Evolutionary conservation across 345 rosid species (phyloP), one percentile per base, ranked within the genome.

Genomic region (Arabis alpina): DNA sequence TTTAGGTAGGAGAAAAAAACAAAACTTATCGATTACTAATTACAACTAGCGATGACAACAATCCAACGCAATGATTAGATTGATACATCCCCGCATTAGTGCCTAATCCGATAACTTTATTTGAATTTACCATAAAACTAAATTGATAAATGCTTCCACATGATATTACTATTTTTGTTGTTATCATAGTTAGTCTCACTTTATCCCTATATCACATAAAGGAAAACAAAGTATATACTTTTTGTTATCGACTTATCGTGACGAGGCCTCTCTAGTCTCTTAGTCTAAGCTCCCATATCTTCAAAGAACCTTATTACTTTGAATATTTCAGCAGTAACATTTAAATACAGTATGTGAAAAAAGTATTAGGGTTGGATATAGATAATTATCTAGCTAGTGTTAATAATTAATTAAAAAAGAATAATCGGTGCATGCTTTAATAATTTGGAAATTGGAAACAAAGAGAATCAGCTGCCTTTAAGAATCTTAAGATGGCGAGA

Each of bases 241-340:
- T 73, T 51, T 66, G 72, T 66, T 73, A 66, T 30, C 60, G 16
- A 55, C 76, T 72, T 72, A 64, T 64, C 76, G 41, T 48, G 59
- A 72, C 52, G 66, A 73, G 72, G 37, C 39, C 50, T 51, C 53
- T 12, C 53, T 55, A 4, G 3, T 50, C 36, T 50, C 23, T 41
- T 12, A 70, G 25, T 47, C 40, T 7, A 48, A 62, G n/a, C 57
- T 58, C 30, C 27, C 42, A 24, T 34, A 60, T 66, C 34, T 53
- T 32, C 16, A 12, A 43, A 27, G 30, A 51, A 14, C 37, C 59
- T 37, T 54, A 16, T 43, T 23, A 32, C 9, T 23, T 23, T 51
- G 2, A 52, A 4, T 28, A 55, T 66, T 14, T 6, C 8, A 50
- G 39, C 48, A 28, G 16, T 40, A 45, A 61, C 27, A 43, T 60